Base-by-base conservation (phyloP, 1,139 yeast species). In the Meyerozyma carpophila region DNA sequence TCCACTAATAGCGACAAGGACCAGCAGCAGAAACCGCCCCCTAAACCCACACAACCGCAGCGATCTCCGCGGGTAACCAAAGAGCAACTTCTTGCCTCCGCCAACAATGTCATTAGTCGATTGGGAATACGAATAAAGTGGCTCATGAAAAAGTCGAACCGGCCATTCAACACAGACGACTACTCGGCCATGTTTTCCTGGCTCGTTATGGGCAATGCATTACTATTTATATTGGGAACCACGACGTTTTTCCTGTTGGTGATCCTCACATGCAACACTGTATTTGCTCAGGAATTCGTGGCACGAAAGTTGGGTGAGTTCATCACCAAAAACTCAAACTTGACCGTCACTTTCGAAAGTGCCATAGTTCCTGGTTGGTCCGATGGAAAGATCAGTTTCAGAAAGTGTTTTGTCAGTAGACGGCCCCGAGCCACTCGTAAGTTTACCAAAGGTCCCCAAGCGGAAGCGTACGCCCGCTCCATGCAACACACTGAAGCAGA, bases 291-390 rank as follows among this genome's bases (percentile, higher is more conserved):
- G 58, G 97, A 91, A 58, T 79, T 82, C 48, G 84, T 91, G 38
- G 98, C 97, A 1, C 70, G 84, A 41, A 75, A 78, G 51, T 71
- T 90, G 34, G 98, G 98, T 8, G 87, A 86, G 55, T 68, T 87
- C 44, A 77, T 93, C 47, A 91, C 98, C 11, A 79, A 79, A 51
- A 93, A 90, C 55, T 82, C 95, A 2, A 88, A 90, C n/a, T 66
- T 91, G 52, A 82, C 86, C 0, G 96, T 93, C 10, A 82, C 89
- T 1, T 93, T 93, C 58, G 98, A 93, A 58, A 84, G 81, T 58
- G 98, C 98, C 2, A 87, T 91, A 47, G 95, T 90, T 4, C 98
- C 98, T 0, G 90, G 90, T 43, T 91, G 97, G 97, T 77, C 83
- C 40, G 90, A 86, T 52, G 95, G 97, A 1, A 84, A 81, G 51